Conservation (phyloP, 2,329 filamentous ascomycete species). For the Xenoacremonium recifei region DNA sequence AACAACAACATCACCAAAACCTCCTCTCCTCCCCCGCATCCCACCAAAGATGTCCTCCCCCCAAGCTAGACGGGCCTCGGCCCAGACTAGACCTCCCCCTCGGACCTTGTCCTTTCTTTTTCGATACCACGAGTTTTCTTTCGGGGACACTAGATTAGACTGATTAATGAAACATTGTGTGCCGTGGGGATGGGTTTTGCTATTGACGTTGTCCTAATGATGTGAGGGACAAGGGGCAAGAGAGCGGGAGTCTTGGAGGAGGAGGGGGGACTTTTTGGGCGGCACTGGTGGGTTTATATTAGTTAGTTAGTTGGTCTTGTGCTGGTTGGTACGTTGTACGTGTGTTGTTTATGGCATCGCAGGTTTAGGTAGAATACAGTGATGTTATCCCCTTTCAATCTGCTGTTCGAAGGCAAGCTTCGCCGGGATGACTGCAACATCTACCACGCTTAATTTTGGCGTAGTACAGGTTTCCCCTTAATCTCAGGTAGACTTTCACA, state of each 20-base stretch:
- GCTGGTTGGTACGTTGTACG: conserved; percentile 10
- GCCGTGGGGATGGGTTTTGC: too few relatives aligned
- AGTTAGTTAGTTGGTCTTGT: conserved; percentile 10
- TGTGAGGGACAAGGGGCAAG: background rate
- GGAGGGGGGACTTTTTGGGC: conserved; percentile 3
- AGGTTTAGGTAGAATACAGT: conserved; percentile 28
- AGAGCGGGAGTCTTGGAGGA: conserved; percentile 7
- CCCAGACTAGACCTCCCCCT: too few relatives aligned
- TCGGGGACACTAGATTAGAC: conserved; percentile 34
- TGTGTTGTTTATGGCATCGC: conserved; percentile 14
- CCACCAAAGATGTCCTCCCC: too few relatives aligned
- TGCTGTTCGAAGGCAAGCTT: too few relatives aligned
- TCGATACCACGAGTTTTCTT: conserved; percentile 38
- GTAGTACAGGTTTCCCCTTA: too few relatives aligned
- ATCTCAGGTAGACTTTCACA: too few relatives aligned
- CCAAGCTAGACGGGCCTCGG: too few relatives aligned
- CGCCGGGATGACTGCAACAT: too few relatives aligned
- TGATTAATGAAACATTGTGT: conserved; percentile 27
- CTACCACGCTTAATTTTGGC: too few relatives aligned
- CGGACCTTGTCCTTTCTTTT: conserved; percentile 28
- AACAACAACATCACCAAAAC: conserved; percentile 8
- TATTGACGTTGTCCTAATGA: conserved; percentile 9
- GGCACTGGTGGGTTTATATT: too few relatives aligned
- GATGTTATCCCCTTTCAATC: conserved; percentile 14
- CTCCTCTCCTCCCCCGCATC: background rate